These are phyloP conservation scores for Streptanthus diversifolius DNA, from an alignment of 345 rosid genomes.

Conservation along the genomic window DNA sequence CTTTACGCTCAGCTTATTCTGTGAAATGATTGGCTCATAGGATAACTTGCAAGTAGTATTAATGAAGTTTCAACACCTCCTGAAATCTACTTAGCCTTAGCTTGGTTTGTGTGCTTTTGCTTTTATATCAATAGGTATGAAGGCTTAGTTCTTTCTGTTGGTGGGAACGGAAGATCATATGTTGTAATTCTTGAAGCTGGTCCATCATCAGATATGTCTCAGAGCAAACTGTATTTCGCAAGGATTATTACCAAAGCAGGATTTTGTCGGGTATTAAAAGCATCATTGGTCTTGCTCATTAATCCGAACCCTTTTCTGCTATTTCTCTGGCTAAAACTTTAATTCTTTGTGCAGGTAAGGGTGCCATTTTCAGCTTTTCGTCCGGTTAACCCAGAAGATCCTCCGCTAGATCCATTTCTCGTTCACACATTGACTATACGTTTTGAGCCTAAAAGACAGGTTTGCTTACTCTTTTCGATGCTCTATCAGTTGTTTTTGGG, in stretches of 20 bases:
- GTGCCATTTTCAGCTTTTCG: constrained; percentile 92
- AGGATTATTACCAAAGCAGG: constrained; percentile 88
- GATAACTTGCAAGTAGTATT: background rate
- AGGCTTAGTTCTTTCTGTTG: constrained; percentile 88
- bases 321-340: constrained; percentile 6
- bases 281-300: background rate
- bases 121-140: constrained; percentile 52
- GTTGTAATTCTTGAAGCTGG: constrained; percentile 95
- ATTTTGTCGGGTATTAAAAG: constrained; percentile 72
- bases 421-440: constrained; percentile 87
- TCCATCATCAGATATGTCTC: constrained; percentile 79
- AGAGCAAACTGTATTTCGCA: constrained; percentile 85
- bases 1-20: background rate
- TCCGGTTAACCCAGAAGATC: constrained; percentile 94
- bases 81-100: background rate
- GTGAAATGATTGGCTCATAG: background rate
- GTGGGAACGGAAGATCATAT: constrained; percentile 96
- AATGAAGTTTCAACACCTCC: background rate
- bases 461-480: constrained; percentile 24
- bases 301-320: background rate
- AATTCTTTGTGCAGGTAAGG: constrained; percentile 67
- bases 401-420: constrained; percentile 88
- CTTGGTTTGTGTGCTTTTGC: constrained; percentile 2
- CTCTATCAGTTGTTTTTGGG: background rate
- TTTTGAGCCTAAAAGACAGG: constrained; percentile 99